Conservation (phyloP, 2,329 filamentous ascomycete genomes). For the Byssothecium circinans region DNA sequence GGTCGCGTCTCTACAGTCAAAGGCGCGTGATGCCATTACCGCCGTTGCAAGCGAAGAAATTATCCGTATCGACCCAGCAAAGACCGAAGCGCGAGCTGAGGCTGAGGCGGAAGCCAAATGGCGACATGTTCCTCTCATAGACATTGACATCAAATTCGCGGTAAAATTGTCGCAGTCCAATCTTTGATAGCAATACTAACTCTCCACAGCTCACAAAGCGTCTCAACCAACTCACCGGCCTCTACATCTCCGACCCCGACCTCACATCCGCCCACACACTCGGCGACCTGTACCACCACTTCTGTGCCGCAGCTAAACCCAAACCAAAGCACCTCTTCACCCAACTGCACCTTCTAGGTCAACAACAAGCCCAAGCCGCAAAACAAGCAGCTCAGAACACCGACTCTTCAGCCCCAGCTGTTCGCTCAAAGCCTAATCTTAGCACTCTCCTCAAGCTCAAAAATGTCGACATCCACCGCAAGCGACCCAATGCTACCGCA, state of each 20-base stretch:
- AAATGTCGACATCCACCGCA: constrained; percentile 70
- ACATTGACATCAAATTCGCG: constrained; percentile 38
- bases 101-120: constrained; percentile 22
- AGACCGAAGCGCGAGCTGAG: background rate
- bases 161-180: constrained; percentile 26
- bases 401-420: background rate
- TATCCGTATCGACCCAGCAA: background rate
- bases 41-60: constrained; percentile 7
- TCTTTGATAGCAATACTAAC: constrained; percentile 3
- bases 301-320: constrained; percentile 39
- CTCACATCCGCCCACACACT: constrained; percentile 50
- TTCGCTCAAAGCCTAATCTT: constrained; percentile 17
- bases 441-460: constrained; percentile 30
- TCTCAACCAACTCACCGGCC: constrained; percentile 77
- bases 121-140: constrained; percentile 29
- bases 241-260: constrained; percentile 70
- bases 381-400: constrained; percentile 18
- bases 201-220: constrained; percentile 74
- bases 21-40: constrained; percentile 13
- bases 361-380: constrained; percentile 14
- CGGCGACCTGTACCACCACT: constrained; percentile 40
- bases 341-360: constrained; percentile 48
- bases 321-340: constrained; percentile 63
- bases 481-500: constrained; percentile 70
- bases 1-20: constrained; percentile 17